Evolutionary conservation across 1,284 basidiomycete species (phyloP), one percentile per base, ranked within the genome.

Genomic region (Ustilago xerochloae): DNA sequence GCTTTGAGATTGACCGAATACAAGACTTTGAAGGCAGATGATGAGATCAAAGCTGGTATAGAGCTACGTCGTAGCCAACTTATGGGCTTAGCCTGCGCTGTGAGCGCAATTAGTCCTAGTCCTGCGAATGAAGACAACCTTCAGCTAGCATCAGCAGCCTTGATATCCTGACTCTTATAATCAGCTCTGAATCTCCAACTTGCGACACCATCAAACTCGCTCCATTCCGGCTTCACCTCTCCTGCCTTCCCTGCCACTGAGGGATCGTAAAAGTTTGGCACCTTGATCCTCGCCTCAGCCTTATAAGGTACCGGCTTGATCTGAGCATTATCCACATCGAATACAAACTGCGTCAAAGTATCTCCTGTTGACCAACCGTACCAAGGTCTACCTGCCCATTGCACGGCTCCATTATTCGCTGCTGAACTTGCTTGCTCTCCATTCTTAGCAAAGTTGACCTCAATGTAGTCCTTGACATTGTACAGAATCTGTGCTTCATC

Each of bases 401-500:
- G 53, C 3, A 64, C 46, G 0, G 66, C 65, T 16, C 51, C 71
- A 38, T 69, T 66, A 29, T 46, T 49, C 10, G 55, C 51, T 15
- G 54, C 63, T 8, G 71, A 63, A 4, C 32, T n/a, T n/a, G n/a
- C 52, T 26, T 55, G 59, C 4, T 41, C 49, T 0, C 62, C 55
- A 18, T 52, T n/a, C 28, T 62, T 75, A 18, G 36, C 20, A 28
- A 71, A 65, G 15, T 52, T 51, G 20, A 49, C 64, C 36, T 75
- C 64, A 52, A 75, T 53, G 54, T 67, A 71, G 50, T 68, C 60
- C 52, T 62, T 50, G 22, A 71, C 73, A 24, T 67, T 71, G 61
- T 75, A 75, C 9, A 61, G 26, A n/a, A 75, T 61, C 12, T 28
- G 49, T 6, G 33, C 53, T 28, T 60, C 54, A 35, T 75, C 63